A percentile compares a stretch with the other conserved stretches of the same genome.
Conservation (phyloP, 2,329 filamentous ascomycete genomes). For the Purpureocillium lavendulum region DNA sequence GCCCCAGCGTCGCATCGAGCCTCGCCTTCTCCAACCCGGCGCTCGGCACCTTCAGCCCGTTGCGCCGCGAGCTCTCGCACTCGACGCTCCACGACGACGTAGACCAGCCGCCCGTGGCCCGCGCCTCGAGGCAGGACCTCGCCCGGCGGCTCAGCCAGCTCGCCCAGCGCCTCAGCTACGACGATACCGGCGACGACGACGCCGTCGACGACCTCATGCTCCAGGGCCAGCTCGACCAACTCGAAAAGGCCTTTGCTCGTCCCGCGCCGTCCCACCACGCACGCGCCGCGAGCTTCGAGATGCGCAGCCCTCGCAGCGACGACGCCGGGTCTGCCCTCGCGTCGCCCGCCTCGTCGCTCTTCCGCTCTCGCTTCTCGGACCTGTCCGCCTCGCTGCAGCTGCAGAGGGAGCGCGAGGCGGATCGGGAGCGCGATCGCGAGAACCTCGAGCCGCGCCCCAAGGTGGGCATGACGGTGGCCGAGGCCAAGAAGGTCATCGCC, state of each 20-base stretch:
- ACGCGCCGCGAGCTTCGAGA: constrained; percentile 14
- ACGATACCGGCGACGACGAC: constrained; percentile 20
- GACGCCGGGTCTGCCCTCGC: constrained; percentile 21
- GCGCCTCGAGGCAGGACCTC: constrained; percentile 32
- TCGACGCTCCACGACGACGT: constrained; percentile 2
- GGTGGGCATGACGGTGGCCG: constrained; percentile 21
- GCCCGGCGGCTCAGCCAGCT: constrained; percentile 31
- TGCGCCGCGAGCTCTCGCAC: constrained; percentile 17
- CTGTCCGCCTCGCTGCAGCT: constrained; percentile 25
- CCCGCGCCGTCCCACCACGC: constrained; percentile 9
- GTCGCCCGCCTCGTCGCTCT: constrained; percentile 25
- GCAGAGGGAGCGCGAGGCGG: constrained; percentile 15
- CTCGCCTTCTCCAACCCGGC: constrained; percentile 20
- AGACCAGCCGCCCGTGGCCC: constrained; percentile 11
- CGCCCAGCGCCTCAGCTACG: constrained; percentile 26
- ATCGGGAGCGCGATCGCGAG: constrained; percentile 14
- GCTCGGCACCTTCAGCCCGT: constrained; percentile 15
- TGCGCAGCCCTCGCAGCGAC: constrained; percentile 13
- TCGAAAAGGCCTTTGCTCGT: constrained; percentile 25
- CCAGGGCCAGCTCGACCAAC: constrained; percentile 26
- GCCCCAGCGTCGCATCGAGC: constrained; percentile 24
- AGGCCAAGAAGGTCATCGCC: constrained; percentile 28
- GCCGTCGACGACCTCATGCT: constrained; percentile 26
- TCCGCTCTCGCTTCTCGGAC: constrained; percentile 30
- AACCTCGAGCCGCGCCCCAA: constrained; percentile 18